phyloP scores from a whole-genome alignment of 1,284 basidiomycete genomes.

The Fomitiporia mediterranea region DNA sequence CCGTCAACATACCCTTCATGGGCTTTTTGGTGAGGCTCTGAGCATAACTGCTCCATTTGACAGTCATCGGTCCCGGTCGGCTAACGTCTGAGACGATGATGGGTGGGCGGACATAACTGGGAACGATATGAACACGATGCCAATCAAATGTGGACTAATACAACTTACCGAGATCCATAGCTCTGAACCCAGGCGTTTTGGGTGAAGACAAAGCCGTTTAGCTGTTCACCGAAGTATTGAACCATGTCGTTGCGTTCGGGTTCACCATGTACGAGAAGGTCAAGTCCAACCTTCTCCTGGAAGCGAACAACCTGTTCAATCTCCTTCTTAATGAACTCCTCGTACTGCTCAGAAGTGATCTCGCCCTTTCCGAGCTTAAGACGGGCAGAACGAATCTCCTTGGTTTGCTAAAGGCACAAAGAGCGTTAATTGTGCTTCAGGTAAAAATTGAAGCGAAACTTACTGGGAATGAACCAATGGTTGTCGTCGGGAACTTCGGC shows the following conservation, averaged over 20 bases:
- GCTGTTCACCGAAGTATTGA: slow-evolving; percentile 98
- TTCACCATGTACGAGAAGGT: slow-evolving; percentile 98
- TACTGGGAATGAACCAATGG: slow-evolving; percentile 96
- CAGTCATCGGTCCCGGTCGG: slow-evolving; percentile 91
- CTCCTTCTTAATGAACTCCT: slow-evolving; percentile 98
- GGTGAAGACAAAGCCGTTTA: slow-evolving; percentile 95
- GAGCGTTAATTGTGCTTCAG: slow-evolving; percentile 3
- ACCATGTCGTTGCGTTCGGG: slow-evolving; percentile 99
- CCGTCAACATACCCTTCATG: slow-evolving; percentile 99
- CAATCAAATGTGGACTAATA: slow-evolving; percentile 5
- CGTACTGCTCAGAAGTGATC: slow-evolving; percentile 85
- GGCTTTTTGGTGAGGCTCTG: slow-evolving; percentile 92
- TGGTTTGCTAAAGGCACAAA: slow-evolving; percentile 74
- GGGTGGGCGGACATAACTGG: slow-evolving; percentile 95
- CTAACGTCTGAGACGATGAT: slow-evolving; percentile 99
- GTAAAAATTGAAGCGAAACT: slow-evolving; percentile 26
- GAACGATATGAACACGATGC: slow-evolving; percentile 30
- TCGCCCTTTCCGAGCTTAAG: slow-evolving; percentile 94
- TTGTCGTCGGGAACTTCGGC: slow-evolving; percentile 98
- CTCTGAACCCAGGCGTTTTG: slow-evolving; percentile 99
- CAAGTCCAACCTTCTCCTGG: slow-evolving; percentile 96
- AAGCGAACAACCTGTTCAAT: slow-evolving; percentile 91
- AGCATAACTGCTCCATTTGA: slow-evolving; percentile 95
- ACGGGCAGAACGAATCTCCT: slow-evolving; percentile 96
- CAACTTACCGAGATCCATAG: slow-evolving; percentile 79